phyloP scores from a whole-genome alignment of 116 monocot genomes.

The Zostera marina region DNA sequence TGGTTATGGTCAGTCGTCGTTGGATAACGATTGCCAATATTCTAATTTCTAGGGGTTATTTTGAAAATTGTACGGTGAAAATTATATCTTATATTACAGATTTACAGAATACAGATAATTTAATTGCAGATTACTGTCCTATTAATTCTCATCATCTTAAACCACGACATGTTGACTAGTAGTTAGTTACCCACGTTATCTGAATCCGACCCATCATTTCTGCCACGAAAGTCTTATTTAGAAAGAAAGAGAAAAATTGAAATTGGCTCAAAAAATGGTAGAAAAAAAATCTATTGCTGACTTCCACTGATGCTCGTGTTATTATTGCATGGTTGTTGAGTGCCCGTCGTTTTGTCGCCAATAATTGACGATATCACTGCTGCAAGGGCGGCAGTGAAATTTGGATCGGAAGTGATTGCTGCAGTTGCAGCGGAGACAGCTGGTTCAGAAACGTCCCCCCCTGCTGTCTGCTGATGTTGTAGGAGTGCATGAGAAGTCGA shows the following conservation, averaged over 20 bases:
- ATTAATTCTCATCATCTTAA: no score
- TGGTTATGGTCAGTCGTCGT: no score
- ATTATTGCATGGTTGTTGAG: constrained; percentile 4
- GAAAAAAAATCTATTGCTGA: background rate
- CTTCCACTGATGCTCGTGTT: constrained; percentile 2
- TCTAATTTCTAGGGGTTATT: no score
- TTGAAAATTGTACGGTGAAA: no score
- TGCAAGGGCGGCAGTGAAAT: constrained; percentile 50
- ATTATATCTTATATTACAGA: no score
- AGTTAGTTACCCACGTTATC: no score
- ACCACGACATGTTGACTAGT: no score
- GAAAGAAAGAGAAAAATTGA: background rate
- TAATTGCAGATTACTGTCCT: no score
- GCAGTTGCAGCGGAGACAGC: constrained; percentile 44
- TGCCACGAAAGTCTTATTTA: no score
- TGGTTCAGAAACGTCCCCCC: constrained; percentile 15
- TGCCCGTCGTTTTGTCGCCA: constrained; percentile 4
- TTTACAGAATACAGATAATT: no score
- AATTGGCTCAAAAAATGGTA: background rate
- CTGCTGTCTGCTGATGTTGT: background rate
- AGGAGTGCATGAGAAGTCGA: background rate
- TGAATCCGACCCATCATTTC: no score
- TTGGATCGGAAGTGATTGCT: constrained; percentile 58
- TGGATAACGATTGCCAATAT: no score
- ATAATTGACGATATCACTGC: constrained; percentile 64